phyloP scores from a whole-genome alignment of 2,329 filamentous ascomycete species.

The Colletotrichum sp. region DNA sequence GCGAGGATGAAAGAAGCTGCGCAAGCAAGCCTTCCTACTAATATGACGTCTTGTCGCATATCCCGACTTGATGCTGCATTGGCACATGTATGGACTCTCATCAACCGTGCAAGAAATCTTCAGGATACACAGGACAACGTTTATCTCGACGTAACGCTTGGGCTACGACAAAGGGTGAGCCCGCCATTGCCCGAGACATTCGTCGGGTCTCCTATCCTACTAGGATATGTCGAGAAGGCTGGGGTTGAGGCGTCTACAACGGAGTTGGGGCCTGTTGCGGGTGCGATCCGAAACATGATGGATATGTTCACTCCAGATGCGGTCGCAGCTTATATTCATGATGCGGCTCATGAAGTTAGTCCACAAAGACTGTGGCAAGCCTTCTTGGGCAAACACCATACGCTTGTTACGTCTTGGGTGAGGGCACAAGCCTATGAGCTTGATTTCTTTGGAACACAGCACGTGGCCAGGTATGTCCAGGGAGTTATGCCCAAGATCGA shows the following conservation, averaged over 20 bases:
- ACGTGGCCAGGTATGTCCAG: slow-evolving; percentile 40
- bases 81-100: slow-evolving; percentile 49
- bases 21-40: slow-evolving; percentile 1
- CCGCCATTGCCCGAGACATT: slow-evolving; percentile 45
- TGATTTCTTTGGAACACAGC: slow-evolving; percentile 36
- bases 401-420: slow-evolving; percentile 50
- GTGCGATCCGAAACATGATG: slow-evolving; percentile 38
- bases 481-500: slow-evolving; percentile 46
- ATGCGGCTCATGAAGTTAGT: slow-evolving; percentile 44
- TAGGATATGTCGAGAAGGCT: slow-evolving; percentile 36
- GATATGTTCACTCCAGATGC: slow-evolving; percentile 38
- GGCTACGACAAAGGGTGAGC: slow-evolving; percentile 39
- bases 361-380: slow-evolving; percentile 54
- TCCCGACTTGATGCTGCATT: slow-evolving; percentile 50
- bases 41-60: slow-evolving; percentile 23
- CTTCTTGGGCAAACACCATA: slow-evolving; percentile 46
- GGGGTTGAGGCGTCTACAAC: not conserved
- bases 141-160: slow-evolving; percentile 45
- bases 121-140: slow-evolving; percentile 30
- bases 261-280: slow-evolving; percentile 27
- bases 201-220: slow-evolving; percentile 48
- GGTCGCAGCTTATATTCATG: slow-evolving; percentile 45
- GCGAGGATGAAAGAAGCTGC: slow-evolving; percentile 33
- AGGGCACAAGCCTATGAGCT: slow-evolving; percentile 41
- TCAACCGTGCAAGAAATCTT: slow-evolving; percentile 44